Base-by-base conservation (phyloP, 352 stramenopile species). In the Phytophthora quininea region DNA sequence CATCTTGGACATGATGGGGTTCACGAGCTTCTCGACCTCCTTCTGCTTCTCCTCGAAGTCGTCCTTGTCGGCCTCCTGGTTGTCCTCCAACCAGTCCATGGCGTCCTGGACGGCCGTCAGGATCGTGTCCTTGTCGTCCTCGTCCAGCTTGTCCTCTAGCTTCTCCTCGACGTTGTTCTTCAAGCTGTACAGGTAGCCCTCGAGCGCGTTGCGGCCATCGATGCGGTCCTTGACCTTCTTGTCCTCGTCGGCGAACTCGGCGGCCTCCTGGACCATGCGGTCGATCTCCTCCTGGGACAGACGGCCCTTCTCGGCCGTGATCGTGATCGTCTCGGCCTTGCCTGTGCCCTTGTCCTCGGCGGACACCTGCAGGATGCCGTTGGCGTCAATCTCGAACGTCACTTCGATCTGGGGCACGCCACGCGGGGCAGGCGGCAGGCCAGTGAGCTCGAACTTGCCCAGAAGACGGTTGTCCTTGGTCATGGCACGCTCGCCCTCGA, bases 81-180 rank as follows among this genome's bases (percentile, higher is more conserved):
- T 98, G 76, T 99, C 96, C 71, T 99, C 98, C 42, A 99, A 86
- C 98, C 98, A 99, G 79, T 99, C 97, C 80, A 99, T 93, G 63
- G 94, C 95, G 62, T 99, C 98, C 71, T 99, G 92, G 60, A 99
- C 96, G 15, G 95, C 91, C 62, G 97, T 96, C 57, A 89, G 61
- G 40, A 93, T 73, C 2, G 73, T 82, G 60, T 96, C 88, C 82
- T 97, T 98, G 79, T 99, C 96, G 52, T 97, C 96, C 58, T 97
- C 94, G 37, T 90, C 89, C 54, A 99, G 92, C 86, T 99, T 99
- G 76, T 99, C 96, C 48, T 89, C 84, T 38, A 99, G 73, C 69
- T 99, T 98, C 67, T 98, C 86, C 63, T 98, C 88, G 38, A 98
- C 78, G 62, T 88, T 95, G 82, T 97, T 98, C 89, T 98, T 98